Percentiles rank a stretch among this genome's conserved stretches.
These are phyloP conservation scores for Pistacia integerrima DNA, from an alignment of 345 rosid genomes.

Conservation along the genomic window DNA sequence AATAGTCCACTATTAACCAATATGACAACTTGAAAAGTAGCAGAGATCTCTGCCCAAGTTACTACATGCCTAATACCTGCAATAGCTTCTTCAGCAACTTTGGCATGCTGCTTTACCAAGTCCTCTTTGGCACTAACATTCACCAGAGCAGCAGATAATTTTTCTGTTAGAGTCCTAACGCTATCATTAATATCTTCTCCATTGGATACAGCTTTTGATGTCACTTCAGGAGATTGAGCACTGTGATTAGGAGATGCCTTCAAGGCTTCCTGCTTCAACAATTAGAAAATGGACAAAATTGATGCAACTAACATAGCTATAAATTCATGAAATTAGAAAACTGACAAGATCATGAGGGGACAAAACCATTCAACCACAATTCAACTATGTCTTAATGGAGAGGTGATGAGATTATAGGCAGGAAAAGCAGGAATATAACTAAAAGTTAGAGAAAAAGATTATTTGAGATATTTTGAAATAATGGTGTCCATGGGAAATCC, in stretches of 20 bases:
- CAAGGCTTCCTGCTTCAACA: slow-evolving; percentile 50
- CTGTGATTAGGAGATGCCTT: slow-evolving; percentile 57
- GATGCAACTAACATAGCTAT: neutral
- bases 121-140: slow-evolving; percentile 88
- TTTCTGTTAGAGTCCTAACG: slow-evolving; percentile 58
- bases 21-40: neutral
- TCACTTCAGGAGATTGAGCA: slow-evolving; percentile 55
- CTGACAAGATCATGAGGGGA: neutral
- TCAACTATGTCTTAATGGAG: neutral
- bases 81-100: slow-evolving; percentile 98
- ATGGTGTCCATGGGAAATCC: neutral
- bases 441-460: neutral
- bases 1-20: neutral
- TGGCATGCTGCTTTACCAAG: slow-evolving; percentile 82
- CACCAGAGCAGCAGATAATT: slow-evolving; percentile 80
- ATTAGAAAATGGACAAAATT: slow-evolving; percentile 17
- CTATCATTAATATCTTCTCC: slow-evolving; percentile 53
- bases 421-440: neutral
- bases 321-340: neutral
- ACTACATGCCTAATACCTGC: slow-evolving; percentile 54
- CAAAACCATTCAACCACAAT: neutral
- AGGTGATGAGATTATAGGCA: too few relatives aligned
- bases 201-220: slow-evolving; percentile 37
- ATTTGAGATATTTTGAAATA: neutral
- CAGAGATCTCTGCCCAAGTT: neutral